Base-by-base conservation (phyloP, 2,329 filamentous ascomycete genomes). In the Arthroderma sp. region DNA sequence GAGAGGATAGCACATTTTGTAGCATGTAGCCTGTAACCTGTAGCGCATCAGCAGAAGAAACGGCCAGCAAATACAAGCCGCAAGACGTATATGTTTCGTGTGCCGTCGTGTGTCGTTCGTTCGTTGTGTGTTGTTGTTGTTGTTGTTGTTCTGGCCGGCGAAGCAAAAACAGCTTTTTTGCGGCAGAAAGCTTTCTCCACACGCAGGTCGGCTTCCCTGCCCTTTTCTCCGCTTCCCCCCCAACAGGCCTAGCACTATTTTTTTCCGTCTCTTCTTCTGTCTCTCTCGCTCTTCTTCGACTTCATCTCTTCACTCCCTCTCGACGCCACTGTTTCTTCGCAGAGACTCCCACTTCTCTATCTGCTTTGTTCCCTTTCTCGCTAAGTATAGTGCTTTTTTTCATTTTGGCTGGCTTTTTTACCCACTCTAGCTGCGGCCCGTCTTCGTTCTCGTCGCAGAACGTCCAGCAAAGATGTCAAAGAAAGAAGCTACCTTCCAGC, bases 401-500 rank as follows among this genome's bases (percentile, higher is more conserved):
- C 4, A 38, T 4, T 15, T 29, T 30, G 34, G 36, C 11, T 34
- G 32, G 11, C 9, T 11, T 34, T 9, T 11, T 34, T 34, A 34
- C 15, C 41, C 15, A 43, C 31, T 27, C 33, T 10, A 44, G 34
- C 42, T 33, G 22, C 8, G 8, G 10, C 36, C 32, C 11, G 8
- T 11, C 32, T 9, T 38, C 9, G 8, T 38, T 38, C 36, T 38
- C 36, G 36, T 38, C n/a, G 8, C 29, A 11, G 29, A 37, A 36
- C 34, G 15, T 29, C 6, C 27, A 34, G 36, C 45, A 50, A 51
- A 49, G 38, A 53, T 54, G 50, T 56, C 60, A 40, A 54, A 56
- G 42, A 56, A 56, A 49, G 53, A 60, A 36, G 45, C 54, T 31
- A 49, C 54, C 30, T 48, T 68, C 45, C 57, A 66, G 48, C 66